phyloP scores from a whole-genome alignment of 2,329 filamentous ascomycete species.

The Ascochyta rabiei region DNA sequence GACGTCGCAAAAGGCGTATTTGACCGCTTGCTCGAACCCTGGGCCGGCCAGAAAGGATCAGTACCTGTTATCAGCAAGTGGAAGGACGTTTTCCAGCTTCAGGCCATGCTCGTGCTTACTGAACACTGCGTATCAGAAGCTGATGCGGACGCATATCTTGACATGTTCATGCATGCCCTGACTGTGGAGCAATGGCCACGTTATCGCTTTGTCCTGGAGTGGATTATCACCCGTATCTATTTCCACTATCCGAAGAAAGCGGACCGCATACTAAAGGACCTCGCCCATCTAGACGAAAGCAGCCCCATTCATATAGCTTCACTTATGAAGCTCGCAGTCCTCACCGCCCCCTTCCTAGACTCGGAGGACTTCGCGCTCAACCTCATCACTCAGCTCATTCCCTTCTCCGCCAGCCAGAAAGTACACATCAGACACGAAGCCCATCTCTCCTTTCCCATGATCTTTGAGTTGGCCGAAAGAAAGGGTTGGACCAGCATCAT shows the following conservation, averaged over 20 bases:
- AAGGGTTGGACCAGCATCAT: constrained; percentile 47
- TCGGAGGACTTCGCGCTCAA: constrained; percentile 47
- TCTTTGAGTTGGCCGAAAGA: constrained; percentile 50
- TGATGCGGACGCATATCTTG: constrained; percentile 43
- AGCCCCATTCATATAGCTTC: constrained; percentile 57
- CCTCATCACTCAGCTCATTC: constrained; percentile 51
- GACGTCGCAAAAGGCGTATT: constrained; percentile 38
- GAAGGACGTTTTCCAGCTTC: constrained; percentile 57
- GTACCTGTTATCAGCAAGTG: constrained; percentile 54
- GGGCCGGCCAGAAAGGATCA: constrained; percentile 52
- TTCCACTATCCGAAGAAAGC: constrained; percentile 41
- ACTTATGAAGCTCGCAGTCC: constrained; percentile 55
- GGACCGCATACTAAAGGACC: constrained; percentile 43
- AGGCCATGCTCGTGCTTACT: constrained; percentile 52
- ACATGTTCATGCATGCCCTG: constrained; percentile 49
- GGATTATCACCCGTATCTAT: constrained; percentile 55
- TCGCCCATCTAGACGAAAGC: constrained; percentile 50
- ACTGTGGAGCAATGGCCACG: constrained; percentile 55
- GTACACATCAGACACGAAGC: constrained; percentile 61
- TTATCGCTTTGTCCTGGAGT: constrained; percentile 55
- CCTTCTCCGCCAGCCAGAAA: constrained; percentile 56
- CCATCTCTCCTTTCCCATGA: constrained; percentile 54
- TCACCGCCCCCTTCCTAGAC: constrained; percentile 47
- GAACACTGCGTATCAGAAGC: constrained; percentile 44
- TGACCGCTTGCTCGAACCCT: constrained; percentile 48